Percentiles rank a stretch among this genome's conserved stretches.
Evolutionary conservation across 345 rosid species (phyloP).

Genomic region (Bruguiera sexangula): DNA sequence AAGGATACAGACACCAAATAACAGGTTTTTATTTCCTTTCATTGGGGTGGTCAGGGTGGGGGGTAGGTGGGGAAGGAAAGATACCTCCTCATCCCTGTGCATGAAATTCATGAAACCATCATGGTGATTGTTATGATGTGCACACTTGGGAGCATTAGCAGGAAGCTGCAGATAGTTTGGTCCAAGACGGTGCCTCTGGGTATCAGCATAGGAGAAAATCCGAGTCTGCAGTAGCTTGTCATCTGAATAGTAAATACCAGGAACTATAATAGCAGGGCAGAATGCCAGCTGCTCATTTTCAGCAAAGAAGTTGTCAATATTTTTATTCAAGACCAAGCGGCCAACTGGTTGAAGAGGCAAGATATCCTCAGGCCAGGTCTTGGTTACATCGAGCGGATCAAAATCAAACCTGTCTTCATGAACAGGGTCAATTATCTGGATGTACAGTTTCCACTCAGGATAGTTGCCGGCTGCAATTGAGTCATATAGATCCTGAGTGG

Average conservation of each 20-base stretch:
- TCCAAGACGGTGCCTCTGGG: slow-evolving; percentile 98
- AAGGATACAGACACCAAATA: too few relatives aligned
- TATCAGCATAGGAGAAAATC: slow-evolving; percentile 82
- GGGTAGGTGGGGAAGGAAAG: background rate
- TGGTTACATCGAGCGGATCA: slow-evolving; percentile 95
- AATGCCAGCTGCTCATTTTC: slow-evolving; percentile 96
- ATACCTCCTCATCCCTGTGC: slow-evolving; percentile 93
- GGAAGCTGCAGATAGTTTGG: slow-evolving; percentile 97
- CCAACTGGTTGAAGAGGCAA: slow-evolving; percentile 97
- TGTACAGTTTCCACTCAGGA: slow-evolving; percentile 87
- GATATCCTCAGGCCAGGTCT: slow-evolving; percentile 97
- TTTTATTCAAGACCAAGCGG: slow-evolving; percentile 90
- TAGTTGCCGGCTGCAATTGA: slow-evolving; percentile 88
- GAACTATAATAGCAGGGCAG: slow-evolving; percentile 89
- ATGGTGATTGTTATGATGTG: slow-evolving; percentile 93
- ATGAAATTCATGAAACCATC: slow-evolving; percentile 91
- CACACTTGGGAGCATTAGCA: slow-evolving; percentile 88
- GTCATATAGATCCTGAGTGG: slow-evolving; percentile 88
- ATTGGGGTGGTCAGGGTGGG: too few relatives aligned
- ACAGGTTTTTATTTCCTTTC: too few relatives aligned
- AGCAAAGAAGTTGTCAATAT: slow-evolving; percentile 89
- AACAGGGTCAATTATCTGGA: slow-evolving; percentile 84
- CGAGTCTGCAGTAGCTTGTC: slow-evolving; percentile 89
- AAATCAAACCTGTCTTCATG: slow-evolving; percentile 77
- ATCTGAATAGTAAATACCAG: slow-evolving; percentile 82